Conservation (phyloP, 1,139 yeast species). For the Cylindricascospora bacillispora region DNA sequence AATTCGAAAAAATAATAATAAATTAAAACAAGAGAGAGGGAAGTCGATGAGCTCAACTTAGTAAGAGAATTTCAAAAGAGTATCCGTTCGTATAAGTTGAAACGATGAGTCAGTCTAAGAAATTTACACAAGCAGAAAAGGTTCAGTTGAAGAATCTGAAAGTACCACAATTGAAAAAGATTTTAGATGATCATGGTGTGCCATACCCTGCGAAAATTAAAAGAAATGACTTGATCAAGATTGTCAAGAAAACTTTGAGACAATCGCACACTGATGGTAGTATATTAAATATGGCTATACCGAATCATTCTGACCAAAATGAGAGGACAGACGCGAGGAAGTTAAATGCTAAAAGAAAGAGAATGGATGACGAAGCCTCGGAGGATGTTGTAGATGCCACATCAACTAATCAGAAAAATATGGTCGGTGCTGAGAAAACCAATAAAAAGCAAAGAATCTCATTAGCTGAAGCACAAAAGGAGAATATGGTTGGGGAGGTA, state of each 20-base stretch:
- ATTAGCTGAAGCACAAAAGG: no score
- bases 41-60: no score
- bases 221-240: conserved; percentile 42
- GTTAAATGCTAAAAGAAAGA: not conserved
- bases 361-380: not conserved
- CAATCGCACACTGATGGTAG: not conserved
- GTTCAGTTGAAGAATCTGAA: conserved; percentile 42
- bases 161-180: conserved; percentile 49
- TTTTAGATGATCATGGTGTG: conserved; percentile 43
- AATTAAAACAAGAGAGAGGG: no score
- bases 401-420: conserved; percentile 1
- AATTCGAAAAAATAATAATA: no score
- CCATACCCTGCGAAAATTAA: conserved; percentile 46
- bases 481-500: no score
- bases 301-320: not conserved
- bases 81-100: no score
- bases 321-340: not conserved
- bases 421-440: not conserved
- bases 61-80: no score
- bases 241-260: conserved; percentile 30
- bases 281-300: not conserved
- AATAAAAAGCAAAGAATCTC: no score
- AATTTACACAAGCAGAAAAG: no score
- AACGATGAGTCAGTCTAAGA: no score
- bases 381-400: not conserved